A percentile compares a stretch with the other conserved stretches of the same genome.
Conservation (phyloP, 331 rosid species). For the Acacia concinna region DNA sequence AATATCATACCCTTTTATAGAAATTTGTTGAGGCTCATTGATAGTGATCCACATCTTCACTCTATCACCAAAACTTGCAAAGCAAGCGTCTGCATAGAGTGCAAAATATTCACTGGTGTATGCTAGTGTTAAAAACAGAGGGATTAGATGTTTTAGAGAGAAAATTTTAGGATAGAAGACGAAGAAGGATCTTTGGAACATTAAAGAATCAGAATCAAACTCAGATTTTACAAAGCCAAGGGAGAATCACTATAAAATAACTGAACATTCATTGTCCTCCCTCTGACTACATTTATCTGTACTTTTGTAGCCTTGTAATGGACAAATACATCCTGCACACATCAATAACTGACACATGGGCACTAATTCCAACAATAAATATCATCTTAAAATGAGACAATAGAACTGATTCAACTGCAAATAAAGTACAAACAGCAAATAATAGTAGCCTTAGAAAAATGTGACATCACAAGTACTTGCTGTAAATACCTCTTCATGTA, state of each 20-base stretch:
- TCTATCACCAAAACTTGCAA: slow-evolving; percentile 89
- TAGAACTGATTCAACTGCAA: too few species aligned
- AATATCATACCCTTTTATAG: slow-evolving; percentile 64
- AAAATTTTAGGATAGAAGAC: background rate
- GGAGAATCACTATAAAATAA: background rate
- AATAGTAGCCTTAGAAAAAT: too few species aligned
- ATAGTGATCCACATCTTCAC: slow-evolving; percentile 86
- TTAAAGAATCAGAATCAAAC: background rate
- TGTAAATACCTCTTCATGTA: too few species aligned
- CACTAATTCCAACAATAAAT: too few species aligned
- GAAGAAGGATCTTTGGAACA: background rate
- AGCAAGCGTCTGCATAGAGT: slow-evolving; percentile 84
- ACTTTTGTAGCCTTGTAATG: background rate
- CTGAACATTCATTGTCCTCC: background rate
- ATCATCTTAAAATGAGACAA: too few species aligned
- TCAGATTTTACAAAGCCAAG: background rate
- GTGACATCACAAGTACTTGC: too few species aligned
- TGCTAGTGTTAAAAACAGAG: slow-evolving; percentile 23
- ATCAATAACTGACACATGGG: background rate
- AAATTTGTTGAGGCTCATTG: slow-evolving; percentile 92
- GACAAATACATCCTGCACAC: background rate
- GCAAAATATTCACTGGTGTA: slow-evolving; percentile 73
- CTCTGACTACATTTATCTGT: background rate
- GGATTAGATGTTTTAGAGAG: background rate
- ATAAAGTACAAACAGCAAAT: too few species aligned